Evolutionary conservation across 768 basidiomycete species (phyloP).

Genomic region (Lenzites betulinus): DNA sequence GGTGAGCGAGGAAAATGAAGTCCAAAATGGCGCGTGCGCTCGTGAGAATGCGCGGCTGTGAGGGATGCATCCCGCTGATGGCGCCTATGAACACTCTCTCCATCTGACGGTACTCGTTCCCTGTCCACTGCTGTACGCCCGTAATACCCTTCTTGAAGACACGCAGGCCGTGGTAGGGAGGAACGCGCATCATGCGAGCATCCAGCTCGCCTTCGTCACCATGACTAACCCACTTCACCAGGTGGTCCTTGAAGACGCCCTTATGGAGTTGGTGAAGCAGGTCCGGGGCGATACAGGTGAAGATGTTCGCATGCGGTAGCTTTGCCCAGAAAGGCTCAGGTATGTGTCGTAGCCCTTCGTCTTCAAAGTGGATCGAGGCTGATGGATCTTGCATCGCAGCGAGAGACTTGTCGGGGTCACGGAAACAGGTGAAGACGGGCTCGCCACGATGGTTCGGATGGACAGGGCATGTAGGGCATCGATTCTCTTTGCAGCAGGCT

Average conservation of each 20-base stretch:
- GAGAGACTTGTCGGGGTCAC: conserved; percentile 4
- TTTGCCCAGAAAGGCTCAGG: conserved; percentile 43
- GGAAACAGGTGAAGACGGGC: background rate
- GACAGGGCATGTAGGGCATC: conserved; percentile 27
- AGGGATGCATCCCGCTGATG: conserved; percentile 20
- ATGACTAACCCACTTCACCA: conserved; percentile 30
- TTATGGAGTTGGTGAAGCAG: conserved; percentile 53
- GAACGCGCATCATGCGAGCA: conserved; percentile 32
- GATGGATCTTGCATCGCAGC: background rate
- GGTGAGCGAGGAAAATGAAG: conserved; percentile 20
- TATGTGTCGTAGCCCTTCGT: conserved; percentile 16
- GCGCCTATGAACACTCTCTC: conserved; percentile 32
- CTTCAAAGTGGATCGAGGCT: background rate
- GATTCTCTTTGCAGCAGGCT: conserved; percentile 16
- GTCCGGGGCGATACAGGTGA: conserved; percentile 39
- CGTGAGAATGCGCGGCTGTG: conserved; percentile 23
- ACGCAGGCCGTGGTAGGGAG: conserved; percentile 34
- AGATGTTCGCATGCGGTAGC: conserved; percentile 44
- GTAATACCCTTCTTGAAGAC: conserved; percentile 41
- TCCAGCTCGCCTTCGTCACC: conserved; percentile 37
- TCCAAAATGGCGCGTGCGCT: conserved; percentile 26
- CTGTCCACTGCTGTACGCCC: conserved; percentile 43
- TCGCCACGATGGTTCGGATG: conserved; percentile 13
- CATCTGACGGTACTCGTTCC: conserved; percentile 41
- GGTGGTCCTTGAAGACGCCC: conserved; percentile 45